Evolutionary conservation across 768 basidiomycete genomes (phyloP), one percentile per base, ranked within the genome.

Genomic region (Psilocybe cubensis): DNA sequence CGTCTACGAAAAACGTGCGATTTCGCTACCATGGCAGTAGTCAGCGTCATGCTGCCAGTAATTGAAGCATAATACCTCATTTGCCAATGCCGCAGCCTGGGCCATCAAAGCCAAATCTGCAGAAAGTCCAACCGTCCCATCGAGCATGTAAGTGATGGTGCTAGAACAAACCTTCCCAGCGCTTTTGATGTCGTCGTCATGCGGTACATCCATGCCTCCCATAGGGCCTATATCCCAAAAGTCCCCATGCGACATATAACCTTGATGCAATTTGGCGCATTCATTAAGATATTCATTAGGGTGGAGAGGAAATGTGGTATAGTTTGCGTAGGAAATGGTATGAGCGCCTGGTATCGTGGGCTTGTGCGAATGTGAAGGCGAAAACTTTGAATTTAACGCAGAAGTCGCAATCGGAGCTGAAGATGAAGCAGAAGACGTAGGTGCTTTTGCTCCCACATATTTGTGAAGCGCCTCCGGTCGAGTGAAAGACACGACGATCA

Each of bases 111-210:
- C 86, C 62, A 91, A 68, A 62, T 91, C 88, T 35, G 83, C 83
- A 20, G 81, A 66, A n/a, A 91, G 72, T 27, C 88, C 89, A 11
- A 86, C 84, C 48, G 79, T 72, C 2, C 87, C 87, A 63, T 86
- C 86, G 46, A 90, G 71, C 81, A 88, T 79, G 64, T 91, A 91
- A 2, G 88, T 90, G 61, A 90, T 82, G 0, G 85, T 86, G 57
- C 79, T 85, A n/a, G 68, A 72, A 70, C 88, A 90, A 28, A 80
- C 65, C 40, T 57, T 53, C 46, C 46, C 69, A 62, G 52, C 23
- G 14, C 21, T 18, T 17, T 53, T 27, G 9, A 56, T 66, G 56
- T 58, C 60, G 57, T 69, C 66, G 40, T 70, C 63, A 31, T 72
- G 64, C 54, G 74, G 72, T 14, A 77, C 74, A 58, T 80, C 79